These are phyloP conservation scores for Monilinia vaccinii-corymbosi DNA, from an alignment of 2,329 filamentous ascomycete genomes.

Conservation along the genomic window DNA sequence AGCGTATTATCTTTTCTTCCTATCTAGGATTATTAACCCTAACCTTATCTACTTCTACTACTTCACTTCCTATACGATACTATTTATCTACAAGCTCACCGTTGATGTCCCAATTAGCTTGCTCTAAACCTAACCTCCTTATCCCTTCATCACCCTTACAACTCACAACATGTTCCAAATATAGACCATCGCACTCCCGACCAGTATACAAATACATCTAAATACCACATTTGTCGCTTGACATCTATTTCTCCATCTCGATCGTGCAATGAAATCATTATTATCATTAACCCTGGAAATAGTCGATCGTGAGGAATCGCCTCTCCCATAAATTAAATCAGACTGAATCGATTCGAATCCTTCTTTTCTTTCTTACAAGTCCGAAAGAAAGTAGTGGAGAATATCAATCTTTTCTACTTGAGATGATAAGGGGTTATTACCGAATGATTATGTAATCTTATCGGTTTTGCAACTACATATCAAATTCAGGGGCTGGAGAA, in stretches of 20 bases:
- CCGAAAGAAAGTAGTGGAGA: not conserved
- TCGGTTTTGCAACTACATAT: too few relatives aligned
- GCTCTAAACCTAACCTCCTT: too few relatives aligned
- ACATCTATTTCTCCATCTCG: slow-evolving; percentile 7
- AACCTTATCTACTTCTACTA: too few relatives aligned
- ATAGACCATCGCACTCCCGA: not conserved
- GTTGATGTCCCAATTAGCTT: too few relatives aligned
- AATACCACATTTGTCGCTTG: slow-evolving; percentile 6
- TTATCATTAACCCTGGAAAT: slow-evolving; percentile 5
- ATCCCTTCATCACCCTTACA: not conserved
- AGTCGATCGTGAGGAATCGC: slow-evolving; percentile 10
- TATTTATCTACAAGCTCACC: too few relatives aligned
- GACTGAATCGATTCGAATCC: not conserved
- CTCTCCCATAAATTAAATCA: slow-evolving; percentile 1
- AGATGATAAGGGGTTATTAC: too few relatives aligned
- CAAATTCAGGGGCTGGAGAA: too few relatives aligned
- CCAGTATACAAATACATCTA: slow-evolving; percentile 2
- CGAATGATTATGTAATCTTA: too few relatives aligned
- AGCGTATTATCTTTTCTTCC: too few relatives aligned
- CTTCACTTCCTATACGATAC: too few relatives aligned
- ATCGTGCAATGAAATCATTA: slow-evolving; percentile 7
- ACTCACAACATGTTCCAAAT: slow-evolving; percentile 2
- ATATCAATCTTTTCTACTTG: not conserved
- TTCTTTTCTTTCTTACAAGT: not conserved
- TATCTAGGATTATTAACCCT: too few relatives aligned